Evolutionary conservation across 352 stramenopile genomes (phyloP).

Genomic region (Phytophthora chlamydospora): DNA sequence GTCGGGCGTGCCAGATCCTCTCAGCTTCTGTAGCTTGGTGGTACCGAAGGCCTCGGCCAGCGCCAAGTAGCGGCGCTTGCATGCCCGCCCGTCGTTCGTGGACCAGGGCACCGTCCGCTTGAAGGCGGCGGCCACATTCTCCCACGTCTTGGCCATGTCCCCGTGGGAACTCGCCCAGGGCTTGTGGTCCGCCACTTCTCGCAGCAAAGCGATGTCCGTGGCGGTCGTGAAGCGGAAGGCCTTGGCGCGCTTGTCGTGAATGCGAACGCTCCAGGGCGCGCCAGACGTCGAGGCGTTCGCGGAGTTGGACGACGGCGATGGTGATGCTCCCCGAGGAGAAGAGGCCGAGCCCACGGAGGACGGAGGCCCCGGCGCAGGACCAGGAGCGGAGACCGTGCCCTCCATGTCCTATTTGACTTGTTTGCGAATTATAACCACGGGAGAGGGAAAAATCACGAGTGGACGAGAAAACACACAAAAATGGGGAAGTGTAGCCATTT

Average conservation of each 20-base stretch:
- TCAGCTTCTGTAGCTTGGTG: slow-evolving; percentile 27
- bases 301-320: neutral
- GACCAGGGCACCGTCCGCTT: slow-evolving; percentile 28
- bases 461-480: too few relatives aligned
- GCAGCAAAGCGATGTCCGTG: slow-evolving; percentile 33
- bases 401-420: too few relatives aligned
- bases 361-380: neutral
- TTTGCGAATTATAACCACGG: too few relatives aligned
- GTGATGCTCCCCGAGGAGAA: neutral
- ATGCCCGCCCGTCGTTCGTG: slow-evolving; percentile 30
- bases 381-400: too few relatives aligned
- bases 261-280: slow-evolving; percentile 24
- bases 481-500: too few relatives aligned
- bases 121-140: slow-evolving; percentile 21
- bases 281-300: too few relatives aligned
- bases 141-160: slow-evolving; percentile 33
- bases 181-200: slow-evolving; percentile 30
- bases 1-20: slow-evolving; percentile 22
- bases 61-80: slow-evolving; percentile 31
- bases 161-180: slow-evolving; percentile 31
- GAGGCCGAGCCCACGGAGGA: neutral
- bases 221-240: slow-evolving; percentile 35
- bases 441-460: too few relatives aligned
- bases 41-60: slow-evolving; percentile 23
- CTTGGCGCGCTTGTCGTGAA: slow-evolving; percentile 36